Base-by-base conservation (phyloP, 192 early-diverging fungal species). In the Coemansia sp. region DNA sequence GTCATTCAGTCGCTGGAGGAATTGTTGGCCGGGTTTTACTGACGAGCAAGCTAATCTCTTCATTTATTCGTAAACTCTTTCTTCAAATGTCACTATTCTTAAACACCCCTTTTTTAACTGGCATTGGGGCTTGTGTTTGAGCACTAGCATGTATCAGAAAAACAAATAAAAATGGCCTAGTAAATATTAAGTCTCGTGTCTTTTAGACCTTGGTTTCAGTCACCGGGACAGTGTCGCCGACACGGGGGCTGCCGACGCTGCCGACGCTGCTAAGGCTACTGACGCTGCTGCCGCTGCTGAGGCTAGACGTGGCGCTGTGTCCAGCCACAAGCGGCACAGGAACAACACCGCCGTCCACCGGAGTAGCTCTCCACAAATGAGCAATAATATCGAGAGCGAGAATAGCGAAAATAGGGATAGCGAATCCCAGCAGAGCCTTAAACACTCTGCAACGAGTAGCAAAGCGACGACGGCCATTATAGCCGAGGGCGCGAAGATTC, bases 1-100 rank as follows among this genome's bases (percentile, higher is more conserved):
- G 70, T 82, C 31, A 82, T 73, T 28, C 79, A 76, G 61, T 72
- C 79, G 52, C 42, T 82, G 3, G 79, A 82, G 31, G 79, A 82
- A 14, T 67, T 82, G 20, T 36, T 82, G 16, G 42, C 62, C n/a
- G 65, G 48, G 31, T 73, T 82, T 33, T 76, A 82, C 53, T 59
- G 55, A 16, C 76, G 62, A 63, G 4, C 4, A 31, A 1, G 31
- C 31, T 3, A 31, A 31, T 31, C 4, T 31, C 4, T 31, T 31
- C 31, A 3, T 3, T 31, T 31, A 31, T 31, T 31, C 31, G 31
- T 31, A 4, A 31, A 4, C n/a, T 31, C 4, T 31, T 31, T 31
- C 31, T 31, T 31, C 31, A 31, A 31, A 31, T 31, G 31, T 4
- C 31, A 31, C 4, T 31, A 1, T 31, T 31, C 31, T 31, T 31